Base-by-base conservation (phyloP, 306 rosid species). In the Hippophae rhamnoides region DNA sequence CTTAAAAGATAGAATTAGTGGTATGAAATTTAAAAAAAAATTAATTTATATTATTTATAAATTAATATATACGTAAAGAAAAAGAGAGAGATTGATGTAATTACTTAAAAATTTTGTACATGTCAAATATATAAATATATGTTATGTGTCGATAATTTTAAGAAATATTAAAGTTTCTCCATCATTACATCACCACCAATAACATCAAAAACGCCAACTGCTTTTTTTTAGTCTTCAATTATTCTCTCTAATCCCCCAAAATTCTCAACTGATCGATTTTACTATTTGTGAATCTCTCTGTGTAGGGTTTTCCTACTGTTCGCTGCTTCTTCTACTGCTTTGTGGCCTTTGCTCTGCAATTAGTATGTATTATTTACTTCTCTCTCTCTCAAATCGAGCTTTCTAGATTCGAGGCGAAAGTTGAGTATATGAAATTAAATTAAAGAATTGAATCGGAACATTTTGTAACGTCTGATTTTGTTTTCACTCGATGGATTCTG, bases 171-270 rank as follows among this genome's bases (percentile, higher is more conserved):
- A 18, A 18, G 23, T 18, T 18, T 18, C 23, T 18, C 18, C 23
- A 18, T 18, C 23, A 63, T 46, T 55, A 52, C 38, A 31, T 31
- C 38, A 54, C 7, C 43, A 10, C 70, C 65, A n/a, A 45, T 48
- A 58, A 58, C 63, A 56, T 14, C 72, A 51, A 60, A 18, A 70
- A 42, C 47, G 26, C 77, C 62, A 63, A 74, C 76, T 82, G 84
- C 76, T 81, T 66, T 70, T 76, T 72, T 63, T 59, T 69, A 72
- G 65, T 72, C 74, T 68, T 64, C 70, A 66, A 76, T 79, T 69
- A 31, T 66, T 72, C 80, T 72, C 71, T 72, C 59, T 50, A 69
- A 67, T 71, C 84, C 73, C 48, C 84, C 73, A 44, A 70, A 77
- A 74, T 81, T 43, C 83, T 51, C 81, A 75, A 69, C 1, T 49